These are phyloP conservation scores for Pseudocercospora fijiensis DNA, from an alignment of 2,329 filamentous ascomycete genomes.

Conservation along the genomic window DNA sequence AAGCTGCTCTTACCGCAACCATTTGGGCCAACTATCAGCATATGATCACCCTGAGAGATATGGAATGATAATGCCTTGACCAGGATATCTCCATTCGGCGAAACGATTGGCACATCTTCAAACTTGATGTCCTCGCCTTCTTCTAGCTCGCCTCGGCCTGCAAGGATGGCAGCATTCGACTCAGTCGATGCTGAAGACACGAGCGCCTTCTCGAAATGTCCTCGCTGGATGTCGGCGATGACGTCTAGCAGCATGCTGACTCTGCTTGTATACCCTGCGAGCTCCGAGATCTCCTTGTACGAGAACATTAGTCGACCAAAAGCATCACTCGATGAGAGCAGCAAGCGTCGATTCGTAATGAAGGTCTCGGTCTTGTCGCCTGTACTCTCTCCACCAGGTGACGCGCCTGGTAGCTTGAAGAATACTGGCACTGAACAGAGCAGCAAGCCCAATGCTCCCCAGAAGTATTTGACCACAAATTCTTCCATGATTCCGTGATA, in stretches of 20 bases:
- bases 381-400: constrained; percentile 21
- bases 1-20: constrained; percentile 95
- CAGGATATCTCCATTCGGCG: constrained; percentile 91
- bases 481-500: constrained; percentile 99
- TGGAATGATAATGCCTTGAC: constrained; percentile 82
- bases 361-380: constrained; percentile 58
- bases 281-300: constrained; percentile 94
- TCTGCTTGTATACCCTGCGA: constrained; percentile 91
- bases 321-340: constrained; percentile 90
- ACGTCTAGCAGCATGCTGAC: constrained; percentile 88
- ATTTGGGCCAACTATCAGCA: constrained; percentile 93
- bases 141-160: constrained; percentile 74
- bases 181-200: constrained; percentile 83
- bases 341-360: constrained; percentile 88
- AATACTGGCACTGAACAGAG: constrained; percentile 96
- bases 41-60: constrained; percentile 80
- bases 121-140: constrained; percentile 86
- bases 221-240: constrained; percentile 87
- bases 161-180: constrained; percentile 77
- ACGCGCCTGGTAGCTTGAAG: constrained; percentile 62
- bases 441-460: constrained; percentile 87
- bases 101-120: constrained; percentile 88
- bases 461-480: constrained; percentile 99
- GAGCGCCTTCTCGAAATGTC: constrained; percentile 93
- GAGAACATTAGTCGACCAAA: constrained; percentile 97